Evolutionary conservation across 768 basidiomycete species (phyloP).

Genomic region (Pleurotus eryngii): DNA sequence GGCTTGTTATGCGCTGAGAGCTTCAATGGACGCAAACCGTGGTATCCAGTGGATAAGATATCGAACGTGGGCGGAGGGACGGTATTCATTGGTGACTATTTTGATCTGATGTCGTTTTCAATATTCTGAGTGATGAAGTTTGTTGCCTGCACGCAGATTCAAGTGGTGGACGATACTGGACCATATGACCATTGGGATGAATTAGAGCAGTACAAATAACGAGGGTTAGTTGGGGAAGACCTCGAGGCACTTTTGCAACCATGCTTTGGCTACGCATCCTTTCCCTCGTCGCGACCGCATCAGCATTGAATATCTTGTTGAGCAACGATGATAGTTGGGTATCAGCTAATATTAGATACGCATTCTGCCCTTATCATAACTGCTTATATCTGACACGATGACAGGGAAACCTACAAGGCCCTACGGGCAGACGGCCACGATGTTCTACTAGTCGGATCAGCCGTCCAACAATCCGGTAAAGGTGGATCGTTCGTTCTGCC

Average conservation of each 20-base stretch:
- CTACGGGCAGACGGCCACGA: conserved; percentile 23
- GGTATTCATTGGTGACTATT: conserved; percentile 3
- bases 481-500: conserved; percentile 27
- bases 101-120: background rate
- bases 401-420: conserved; percentile 23
- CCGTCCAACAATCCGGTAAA: conserved; percentile 27
- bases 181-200: background rate
- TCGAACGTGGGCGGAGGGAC: conserved; percentile 2
- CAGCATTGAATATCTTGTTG: conserved; percentile 23
- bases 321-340: conserved; percentile 31
- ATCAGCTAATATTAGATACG: conserved; percentile 28
- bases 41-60: background rate
- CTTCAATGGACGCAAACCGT: background rate
- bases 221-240: too few species aligned
- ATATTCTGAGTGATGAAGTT: background rate
- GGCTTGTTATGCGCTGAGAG: too few species aligned
- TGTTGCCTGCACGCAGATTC: background rate
- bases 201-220: too few species aligned
- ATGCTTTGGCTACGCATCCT: background rate
- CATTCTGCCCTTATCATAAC: background rate
- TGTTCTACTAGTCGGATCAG: conserved; percentile 25
- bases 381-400: background rate
- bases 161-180: background rate
- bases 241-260: background rate
- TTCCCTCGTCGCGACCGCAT: background rate